Evolutionary conservation across 352 stramenopile genomes (phyloP).

Genomic region (Globisporangium acanthophoron): DNA sequence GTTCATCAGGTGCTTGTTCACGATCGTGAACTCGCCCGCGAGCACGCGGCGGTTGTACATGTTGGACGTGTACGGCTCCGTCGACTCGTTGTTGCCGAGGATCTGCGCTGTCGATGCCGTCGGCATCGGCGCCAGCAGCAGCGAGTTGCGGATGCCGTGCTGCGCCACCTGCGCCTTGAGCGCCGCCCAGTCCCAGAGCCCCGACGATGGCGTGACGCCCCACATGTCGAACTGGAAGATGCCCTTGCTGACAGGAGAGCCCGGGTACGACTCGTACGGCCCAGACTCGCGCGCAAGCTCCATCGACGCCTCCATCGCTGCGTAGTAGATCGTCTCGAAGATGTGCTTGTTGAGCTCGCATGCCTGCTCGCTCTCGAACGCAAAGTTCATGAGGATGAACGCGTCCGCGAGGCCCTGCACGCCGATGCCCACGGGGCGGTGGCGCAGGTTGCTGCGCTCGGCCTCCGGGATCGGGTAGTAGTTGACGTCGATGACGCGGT

Average conservation of each 20-base stretch:
- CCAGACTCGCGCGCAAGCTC: slow-evolving; percentile 93
- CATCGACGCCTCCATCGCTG: slow-evolving; percentile 93
- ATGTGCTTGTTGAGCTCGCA: slow-evolving; percentile 97
- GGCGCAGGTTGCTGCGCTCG: slow-evolving; percentile 94
- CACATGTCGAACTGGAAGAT: slow-evolving; percentile 99
- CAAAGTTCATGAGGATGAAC: slow-evolving; percentile 96
- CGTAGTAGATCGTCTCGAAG: slow-evolving; percentile 99
- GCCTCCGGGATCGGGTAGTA: slow-evolving; percentile 95
- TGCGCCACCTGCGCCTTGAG: slow-evolving; percentile 93
- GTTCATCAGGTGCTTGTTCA: slow-evolving; percentile 99
- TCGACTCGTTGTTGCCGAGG: slow-evolving; percentile 99
- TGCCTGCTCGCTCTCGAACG: slow-evolving; percentile 94
- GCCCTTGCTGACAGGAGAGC: slow-evolving; percentile 95
- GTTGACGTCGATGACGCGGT: slow-evolving; percentile 99
- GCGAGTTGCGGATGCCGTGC: slow-evolving; percentile 97
- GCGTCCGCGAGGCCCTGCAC: slow-evolving; percentile 98
- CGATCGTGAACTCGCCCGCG: slow-evolving; percentile 98
- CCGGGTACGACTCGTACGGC: slow-evolving; percentile 95
- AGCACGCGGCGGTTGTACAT: slow-evolving; percentile 99
- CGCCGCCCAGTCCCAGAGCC: slow-evolving; percentile 94
- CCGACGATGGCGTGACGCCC: slow-evolving; percentile 90
- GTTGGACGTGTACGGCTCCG: slow-evolving; percentile 99
- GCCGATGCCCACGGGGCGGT: slow-evolving; percentile 98
- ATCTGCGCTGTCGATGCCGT: slow-evolving; percentile 99
- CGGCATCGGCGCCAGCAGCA: slow-evolving; percentile 99